phyloP scores from a whole-genome alignment of 352 stramenopile species.

The Phytophthora citrophthora region DNA sequence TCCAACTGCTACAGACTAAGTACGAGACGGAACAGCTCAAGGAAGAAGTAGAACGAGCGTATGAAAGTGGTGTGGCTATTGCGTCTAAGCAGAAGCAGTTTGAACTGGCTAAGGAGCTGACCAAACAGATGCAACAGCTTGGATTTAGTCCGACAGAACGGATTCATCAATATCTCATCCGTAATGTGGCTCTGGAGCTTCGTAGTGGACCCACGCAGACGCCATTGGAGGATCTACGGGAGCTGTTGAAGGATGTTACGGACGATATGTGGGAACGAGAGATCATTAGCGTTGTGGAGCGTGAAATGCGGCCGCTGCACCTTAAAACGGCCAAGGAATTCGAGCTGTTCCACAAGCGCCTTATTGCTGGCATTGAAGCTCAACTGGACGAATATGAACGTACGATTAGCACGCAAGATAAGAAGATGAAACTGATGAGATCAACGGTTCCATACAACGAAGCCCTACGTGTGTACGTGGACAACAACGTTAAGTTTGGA shows the following conservation, averaged over 20 bases:
- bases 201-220: slow-evolving; percentile 30
- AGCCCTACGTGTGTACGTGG: slow-evolving; percentile 61
- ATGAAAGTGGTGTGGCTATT: slow-evolving; percentile 75
- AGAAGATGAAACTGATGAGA: slow-evolving; percentile 21
- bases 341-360: slow-evolving; percentile 46
- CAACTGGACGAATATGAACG: slow-evolving; percentile 63
- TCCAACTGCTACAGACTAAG: slow-evolving; percentile 36
- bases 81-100: slow-evolving; percentile 78
- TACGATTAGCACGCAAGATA: neutral
- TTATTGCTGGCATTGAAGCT: slow-evolving; percentile 49
- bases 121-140: slow-evolving; percentile 57
- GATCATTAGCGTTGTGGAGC: slow-evolving; percentile 60
- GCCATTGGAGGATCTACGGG: slow-evolving; percentile 41
- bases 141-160: slow-evolving; percentile 34
- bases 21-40: slow-evolving; percentile 11
- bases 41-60: slow-evolving; percentile 49
- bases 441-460: slow-evolving; percentile 61
- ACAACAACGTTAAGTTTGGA: slow-evolving; percentile 60
- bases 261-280: slow-evolving; percentile 53
- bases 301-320: slow-evolving; percentile 62
- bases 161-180: slow-evolving; percentile 62
- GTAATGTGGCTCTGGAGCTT: slow-evolving; percentile 60
- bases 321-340: slow-evolving; percentile 64
- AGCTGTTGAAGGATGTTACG: slow-evolving; percentile 32
- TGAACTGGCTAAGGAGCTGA: slow-evolving; percentile 43